These are phyloP conservation scores for Aspergillus ostianus DNA, from an alignment of 495 filamentous ascomycete genomes.

Conservation along the genomic window DNA sequence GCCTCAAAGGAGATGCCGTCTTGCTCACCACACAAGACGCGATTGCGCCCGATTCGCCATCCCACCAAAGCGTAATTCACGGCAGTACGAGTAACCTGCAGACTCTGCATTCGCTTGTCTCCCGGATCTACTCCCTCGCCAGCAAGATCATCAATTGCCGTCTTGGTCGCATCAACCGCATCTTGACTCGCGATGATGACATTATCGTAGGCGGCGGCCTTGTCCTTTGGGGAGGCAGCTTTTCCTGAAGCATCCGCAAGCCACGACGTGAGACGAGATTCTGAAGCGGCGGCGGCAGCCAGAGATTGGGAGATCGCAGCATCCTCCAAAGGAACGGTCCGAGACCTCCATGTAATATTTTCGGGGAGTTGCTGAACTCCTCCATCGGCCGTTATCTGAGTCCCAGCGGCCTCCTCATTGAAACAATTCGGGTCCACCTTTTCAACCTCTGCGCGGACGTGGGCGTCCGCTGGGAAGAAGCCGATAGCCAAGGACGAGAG, in stretches of 20 bases:
- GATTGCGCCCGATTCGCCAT: constrained; percentile 92
- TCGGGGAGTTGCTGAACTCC: constrained; percentile 61
- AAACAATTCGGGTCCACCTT: constrained; percentile 69
- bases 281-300: constrained; percentile 53
- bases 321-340: constrained; percentile 86
- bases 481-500: constrained; percentile 73
- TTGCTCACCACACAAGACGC: constrained; percentile 75
- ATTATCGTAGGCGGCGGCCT: constrained; percentile 84
- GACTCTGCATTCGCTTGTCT: constrained; percentile 84
- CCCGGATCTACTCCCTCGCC: constrained; percentile 80
- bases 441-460: constrained; percentile 64
- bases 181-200: constrained; percentile 91
- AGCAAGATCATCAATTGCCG: constrained; percentile 84
- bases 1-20: constrained; percentile 67
- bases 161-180: constrained; percentile 87
- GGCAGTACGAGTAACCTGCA: constrained; percentile 88
- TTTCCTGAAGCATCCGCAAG: constrained; percentile 35
- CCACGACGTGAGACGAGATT: constrained; percentile 51
- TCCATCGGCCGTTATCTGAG: constrained; percentile 50
- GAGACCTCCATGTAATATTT: constrained; percentile 82
- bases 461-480: constrained; percentile 63
- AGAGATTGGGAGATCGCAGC: constrained; percentile 82
- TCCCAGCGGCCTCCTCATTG: constrained; percentile 59
- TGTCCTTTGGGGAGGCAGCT: constrained; percentile 49
- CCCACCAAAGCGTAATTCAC: constrained; percentile 91